Evolutionary conservation across 163 green algal genomes (phyloP), one percentile per base, ranked within the genome.

Genomic region (Scenedesmus sp.): DNA sequence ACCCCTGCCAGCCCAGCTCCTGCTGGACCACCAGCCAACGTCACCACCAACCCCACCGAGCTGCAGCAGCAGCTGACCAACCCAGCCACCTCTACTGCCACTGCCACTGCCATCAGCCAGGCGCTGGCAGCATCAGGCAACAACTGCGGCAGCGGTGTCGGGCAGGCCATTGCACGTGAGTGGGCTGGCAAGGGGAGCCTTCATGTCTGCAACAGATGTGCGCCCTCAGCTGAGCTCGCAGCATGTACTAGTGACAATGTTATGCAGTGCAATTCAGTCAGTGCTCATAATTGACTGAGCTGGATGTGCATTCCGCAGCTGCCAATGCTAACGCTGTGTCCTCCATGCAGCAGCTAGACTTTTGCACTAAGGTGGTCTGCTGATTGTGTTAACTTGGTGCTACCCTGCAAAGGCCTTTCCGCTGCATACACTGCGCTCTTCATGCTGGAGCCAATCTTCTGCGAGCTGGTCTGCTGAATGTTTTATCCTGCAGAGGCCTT

Each of bases 401-500:
- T n/a, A n/a, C n/a, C n/a, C n/a, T n/a, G n/a, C n/a, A n/a, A n/a
- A n/a, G n/a, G n/a, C n/a, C 46, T 56, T 10, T 7, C 10, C 46
- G 46, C 7, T 56, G 7, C 46, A 56, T 56, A 56, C 10, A 56
- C 46, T 56, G 7, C 46, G 10, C 7, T 10, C 46, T 56, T 56
- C 46, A 56, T 56, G 46, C 46, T 16, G 10, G 1, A 33, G 56
- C n/a, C 1, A 70, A 70, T 16, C 56, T 2, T 70, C 22, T 16
- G 53, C 2, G 2, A 33, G 20, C 20, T 70, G 20, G 20, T n/a
- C 20, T 70, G 22, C 20, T 70, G 56, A 22, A 33, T 2, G 15
- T 2, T 33, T n/a, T 70, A 22, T n/a, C 9, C 33, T 73, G 56
- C 84, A 89, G 84, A 89, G 84, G 61, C 84, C 18, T 89, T 51